These are phyloP conservation scores for Cladobotryum protrusum DNA, from an alignment of 2,329 filamentous ascomycete genomes.

Conservation along the genomic window DNA sequence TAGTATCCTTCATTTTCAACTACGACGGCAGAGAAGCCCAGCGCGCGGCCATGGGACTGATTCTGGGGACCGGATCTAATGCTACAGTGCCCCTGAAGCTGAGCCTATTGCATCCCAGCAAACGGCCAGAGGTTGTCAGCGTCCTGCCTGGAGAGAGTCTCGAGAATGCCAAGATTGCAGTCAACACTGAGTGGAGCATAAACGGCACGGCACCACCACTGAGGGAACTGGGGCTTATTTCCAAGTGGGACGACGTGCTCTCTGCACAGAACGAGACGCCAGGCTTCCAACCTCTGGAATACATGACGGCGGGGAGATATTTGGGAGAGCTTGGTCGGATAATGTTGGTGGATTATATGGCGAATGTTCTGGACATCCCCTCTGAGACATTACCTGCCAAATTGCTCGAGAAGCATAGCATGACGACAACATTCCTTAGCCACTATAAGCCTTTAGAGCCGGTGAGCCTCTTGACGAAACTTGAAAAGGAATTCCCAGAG, in stretches of 20 bases:
- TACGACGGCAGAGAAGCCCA: slow-evolving; percentile 55
- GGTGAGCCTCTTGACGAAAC: slow-evolving; percentile 38
- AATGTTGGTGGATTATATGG: slow-evolving; percentile 61
- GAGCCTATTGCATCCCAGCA: slow-evolving; percentile 55
- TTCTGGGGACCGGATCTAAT: slow-evolving; percentile 76
- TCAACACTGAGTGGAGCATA: slow-evolving; percentile 84
- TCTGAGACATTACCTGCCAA: slow-evolving; percentile 45
- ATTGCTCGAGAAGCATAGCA: slow-evolving; percentile 52
- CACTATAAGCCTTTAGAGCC: slow-evolving; percentile 54
- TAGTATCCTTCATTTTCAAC: slow-evolving; percentile 70
- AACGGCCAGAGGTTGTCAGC: slow-evolving; percentile 47
- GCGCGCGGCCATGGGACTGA: slow-evolving; percentile 70
- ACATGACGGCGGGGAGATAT: slow-evolving; percentile 76
- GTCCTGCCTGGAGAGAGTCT: slow-evolving; percentile 39
- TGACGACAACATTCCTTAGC: slow-evolving; percentile 68
- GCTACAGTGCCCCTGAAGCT: slow-evolving; percentile 69
- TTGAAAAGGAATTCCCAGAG: slow-evolving; percentile 48
- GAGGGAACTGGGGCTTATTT: slow-evolving; percentile 56
- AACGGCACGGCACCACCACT: slow-evolving; percentile 66
- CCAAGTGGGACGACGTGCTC: slow-evolving; percentile 62
- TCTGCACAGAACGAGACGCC: slow-evolving; percentile 62
- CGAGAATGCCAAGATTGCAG: slow-evolving; percentile 58
- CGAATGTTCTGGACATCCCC: slow-evolving; percentile 33
- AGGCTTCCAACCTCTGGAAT: slow-evolving; percentile 77
- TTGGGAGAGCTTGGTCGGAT: slow-evolving; percentile 70